A percentile compares a stretch with the other conserved stretches of the same genome.
phyloP scores from a whole-genome alignment of 305 asterid species.

The Fraxinus angustifolia region DNA sequence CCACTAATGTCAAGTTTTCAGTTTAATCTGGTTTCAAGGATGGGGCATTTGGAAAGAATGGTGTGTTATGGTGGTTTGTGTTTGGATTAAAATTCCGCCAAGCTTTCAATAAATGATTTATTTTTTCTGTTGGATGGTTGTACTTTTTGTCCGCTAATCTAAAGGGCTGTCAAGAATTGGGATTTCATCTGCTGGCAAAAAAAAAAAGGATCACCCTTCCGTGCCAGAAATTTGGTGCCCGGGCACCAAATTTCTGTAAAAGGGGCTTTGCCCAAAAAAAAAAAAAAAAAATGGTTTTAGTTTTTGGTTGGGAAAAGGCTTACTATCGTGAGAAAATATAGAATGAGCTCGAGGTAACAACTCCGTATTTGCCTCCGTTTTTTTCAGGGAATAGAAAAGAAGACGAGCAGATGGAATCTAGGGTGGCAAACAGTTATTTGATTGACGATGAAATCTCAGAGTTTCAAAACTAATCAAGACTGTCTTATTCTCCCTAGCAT shows the following conservation, averaged over 20 bases:
- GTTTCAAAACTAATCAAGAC: not conserved
- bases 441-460: not conserved
- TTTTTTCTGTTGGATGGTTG: not conserved
- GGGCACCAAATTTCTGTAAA: too few species aligned
- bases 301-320: not conserved
- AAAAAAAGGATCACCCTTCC: too few species aligned
- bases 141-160: not conserved
- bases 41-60: conserved; percentile 21
- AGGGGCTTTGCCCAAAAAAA: too few species aligned
- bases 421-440: not conserved
- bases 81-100: conserved; percentile 28
- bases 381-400: not conserved
- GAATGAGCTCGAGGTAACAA: not conserved
- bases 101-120: conserved; percentile 30
- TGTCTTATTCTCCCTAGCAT: not conserved
- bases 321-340: not conserved
- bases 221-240: too few species aligned
- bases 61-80: conserved; percentile 29
- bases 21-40: not conserved
- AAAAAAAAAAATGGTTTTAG: not conserved
- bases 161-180: not conserved
- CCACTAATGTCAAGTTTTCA: conserved; percentile 7
- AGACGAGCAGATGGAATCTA: not conserved
- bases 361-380: not conserved
- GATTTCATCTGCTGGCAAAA: not conserved